Conservation (phyloP, 441 rosid species). For the Theobroma grandiflorum region DNA sequence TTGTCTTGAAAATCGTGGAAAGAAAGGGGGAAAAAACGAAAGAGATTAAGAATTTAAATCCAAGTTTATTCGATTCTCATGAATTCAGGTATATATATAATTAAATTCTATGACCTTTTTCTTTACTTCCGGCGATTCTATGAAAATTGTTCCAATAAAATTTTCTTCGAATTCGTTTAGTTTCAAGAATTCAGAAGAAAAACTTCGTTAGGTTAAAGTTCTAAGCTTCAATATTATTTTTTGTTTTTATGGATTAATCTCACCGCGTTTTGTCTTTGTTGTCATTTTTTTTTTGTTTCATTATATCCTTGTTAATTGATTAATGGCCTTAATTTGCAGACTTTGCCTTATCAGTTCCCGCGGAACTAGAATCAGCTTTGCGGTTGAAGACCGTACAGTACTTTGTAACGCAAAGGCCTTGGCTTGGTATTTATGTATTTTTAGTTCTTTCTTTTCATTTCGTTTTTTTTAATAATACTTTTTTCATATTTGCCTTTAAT, state of each 20-base stretch:
- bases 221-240: not conserved
- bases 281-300: not conserved
- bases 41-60: not conserved
- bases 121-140: not conserved
- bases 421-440: slow-evolving; percentile 71
- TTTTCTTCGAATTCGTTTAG: not conserved
- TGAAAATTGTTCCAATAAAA: too few species aligned
- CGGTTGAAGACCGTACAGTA: slow-evolving; percentile 77
- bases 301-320: not conserved
- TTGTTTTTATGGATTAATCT: not conserved
- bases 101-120: slow-evolving; percentile 2
- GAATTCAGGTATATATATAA: slow-evolving; percentile 19
- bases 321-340: slow-evolving; percentile 34
- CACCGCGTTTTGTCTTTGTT: not conserved
- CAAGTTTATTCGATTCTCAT: slow-evolving; percentile 16
- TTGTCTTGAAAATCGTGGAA: not conserved
- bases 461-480: not conserved
- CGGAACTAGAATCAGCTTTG: slow-evolving; percentile 86
- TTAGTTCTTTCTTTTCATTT: not conserved
- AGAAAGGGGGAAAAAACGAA: not conserved
- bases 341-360: slow-evolving; percentile 61
- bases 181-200: not conserved
- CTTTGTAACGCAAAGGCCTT: slow-evolving; percentile 79
- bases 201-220: not conserved
- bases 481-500: not conserved